These are phyloP conservation scores for Ascochyta rabiei DNA, from an alignment of 2,329 filamentous ascomycete species.

Conservation along the genomic window DNA sequence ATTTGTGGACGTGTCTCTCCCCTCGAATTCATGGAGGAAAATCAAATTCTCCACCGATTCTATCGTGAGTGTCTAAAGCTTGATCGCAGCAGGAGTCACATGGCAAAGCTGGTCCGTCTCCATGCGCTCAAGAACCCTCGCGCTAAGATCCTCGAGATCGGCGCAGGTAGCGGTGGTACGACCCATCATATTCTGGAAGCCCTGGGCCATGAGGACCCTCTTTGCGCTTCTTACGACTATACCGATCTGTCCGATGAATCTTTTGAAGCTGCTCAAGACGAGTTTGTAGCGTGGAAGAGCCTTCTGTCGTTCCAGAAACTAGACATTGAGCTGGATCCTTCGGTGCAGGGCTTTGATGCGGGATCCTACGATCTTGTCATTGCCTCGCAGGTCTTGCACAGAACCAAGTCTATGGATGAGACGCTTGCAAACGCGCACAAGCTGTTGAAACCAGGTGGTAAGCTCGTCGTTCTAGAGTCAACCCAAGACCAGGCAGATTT, in stretches of 20 bases:
- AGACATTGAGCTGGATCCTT: constrained; percentile 29
- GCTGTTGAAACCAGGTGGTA: constrained; percentile 51
- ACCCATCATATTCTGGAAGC: constrained; percentile 20
- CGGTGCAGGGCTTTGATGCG: constrained; percentile 25
- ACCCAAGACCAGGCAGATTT: constrained; percentile 19
- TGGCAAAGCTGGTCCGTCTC: constrained; percentile 3
- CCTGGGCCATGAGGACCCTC: background rate
- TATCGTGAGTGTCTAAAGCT: constrained; percentile 7
- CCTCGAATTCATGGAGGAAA: background rate
- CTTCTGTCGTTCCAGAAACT: constrained; percentile 26
- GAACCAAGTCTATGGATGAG: constrained; percentile 24
- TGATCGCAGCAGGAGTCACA: constrained; percentile 2
- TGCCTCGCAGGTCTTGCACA: constrained; percentile 45
- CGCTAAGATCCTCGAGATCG: constrained; percentile 19
- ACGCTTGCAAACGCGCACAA: constrained; percentile 31
- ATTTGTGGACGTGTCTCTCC: constrained; percentile 4
- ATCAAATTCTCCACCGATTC: constrained; percentile 1
- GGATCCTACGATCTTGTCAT: constrained; percentile 30
- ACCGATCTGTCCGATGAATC: constrained; percentile 29
- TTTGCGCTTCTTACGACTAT: constrained; percentile 20
- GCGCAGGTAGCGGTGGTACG: constrained; percentile 23
- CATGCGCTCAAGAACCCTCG: constrained; percentile 7
- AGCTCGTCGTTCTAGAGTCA: constrained; percentile 53
- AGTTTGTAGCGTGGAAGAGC: constrained; percentile 4
- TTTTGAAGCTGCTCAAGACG: constrained; percentile 21